Evolutionary conservation across 768 basidiomycete species (phyloP), one percentile per base, ranked within the genome.

Genomic region (Tricholoma matsutake): DNA sequence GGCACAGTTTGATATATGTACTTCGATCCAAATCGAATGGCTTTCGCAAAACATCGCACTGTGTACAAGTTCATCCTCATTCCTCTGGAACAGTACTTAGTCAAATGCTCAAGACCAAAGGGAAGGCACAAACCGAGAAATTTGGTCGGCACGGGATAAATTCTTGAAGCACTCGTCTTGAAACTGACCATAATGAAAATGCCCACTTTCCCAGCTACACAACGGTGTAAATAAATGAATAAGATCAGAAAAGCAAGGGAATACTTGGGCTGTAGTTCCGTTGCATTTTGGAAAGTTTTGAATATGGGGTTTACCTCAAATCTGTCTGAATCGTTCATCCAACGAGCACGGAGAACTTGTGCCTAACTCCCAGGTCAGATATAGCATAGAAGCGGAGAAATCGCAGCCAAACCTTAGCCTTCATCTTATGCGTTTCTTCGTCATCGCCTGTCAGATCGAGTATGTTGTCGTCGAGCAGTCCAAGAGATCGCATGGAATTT

Each of bases 1-100:
- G 97, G 96, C 62, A 99, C 86, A 0, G 94, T 94, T 71, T 96
- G 96, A 72, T 96, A 98, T 22, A 96, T 88, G 71, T 90, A 97
- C 78, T 99, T 99, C 37, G 95, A 93, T 16, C 97, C 97, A 68
- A 81, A 76, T 67, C 79, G 79, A 51, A 96, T 86, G 1, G 95
- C 89, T 62, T 80, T 84, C 2, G 81, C 78, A 63, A 88, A 96
- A 64, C 82, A 77, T 68, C 80, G 80, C 67, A 94, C 73, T 18
- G 91, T 89, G 57, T 83, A 81, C 6, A 81, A 63, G 66, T 85
- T 85, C 88, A 92, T 86, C 60, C 78, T 83, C 45, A 84, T 70
- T 4, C 83, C 83, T 20, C 91, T 91, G 60, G n/a, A 32, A 57
- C 20, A 45, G 20, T 43, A 39, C 6, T 45, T 43, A 31, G 57